Conservation (phyloP, 139 green algal species). For the Diplosphaera chodatii region DNA sequence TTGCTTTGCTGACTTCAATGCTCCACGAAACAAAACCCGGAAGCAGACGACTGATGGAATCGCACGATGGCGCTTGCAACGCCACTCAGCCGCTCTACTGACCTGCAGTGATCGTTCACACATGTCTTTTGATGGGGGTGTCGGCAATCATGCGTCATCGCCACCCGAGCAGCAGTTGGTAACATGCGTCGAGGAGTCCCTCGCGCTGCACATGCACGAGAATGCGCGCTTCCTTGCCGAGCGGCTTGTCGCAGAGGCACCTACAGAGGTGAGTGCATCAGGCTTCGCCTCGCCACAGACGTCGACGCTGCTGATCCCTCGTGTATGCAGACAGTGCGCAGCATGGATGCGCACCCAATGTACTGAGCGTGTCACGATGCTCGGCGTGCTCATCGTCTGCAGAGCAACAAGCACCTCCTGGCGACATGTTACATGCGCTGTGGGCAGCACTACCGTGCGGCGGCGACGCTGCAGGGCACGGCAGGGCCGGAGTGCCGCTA, state of each 20-base stretch:
- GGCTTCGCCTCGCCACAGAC: too few relatives aligned
- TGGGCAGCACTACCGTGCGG: constrained; percentile 67
- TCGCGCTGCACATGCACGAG: constrained; percentile 59
- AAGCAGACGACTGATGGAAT: too few relatives aligned
- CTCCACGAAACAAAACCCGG: too few relatives aligned
- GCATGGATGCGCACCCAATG: too few relatives aligned
- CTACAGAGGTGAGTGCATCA: constrained; percentile 45
- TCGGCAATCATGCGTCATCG: not conserved
- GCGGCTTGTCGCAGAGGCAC: constrained; percentile 62
- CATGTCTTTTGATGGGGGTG: not conserved
- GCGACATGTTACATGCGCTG: constrained; percentile 75
- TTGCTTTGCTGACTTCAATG: too few relatives aligned
- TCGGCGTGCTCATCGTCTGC: too few relatives aligned
- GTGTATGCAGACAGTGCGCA: too few relatives aligned
- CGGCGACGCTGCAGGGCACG: constrained; percentile 63
- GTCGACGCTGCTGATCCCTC: too few relatives aligned
- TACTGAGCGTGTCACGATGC: too few relatives aligned
- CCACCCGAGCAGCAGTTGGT: constrained; percentile 31
- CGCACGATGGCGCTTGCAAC: too few relatives aligned
- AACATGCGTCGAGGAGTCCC: constrained; percentile 48
- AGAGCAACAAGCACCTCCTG: constrained; percentile 79
- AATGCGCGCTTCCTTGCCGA: constrained; percentile 84
- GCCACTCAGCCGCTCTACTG: too few relatives aligned
- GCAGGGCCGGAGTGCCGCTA: constrained; percentile 57
- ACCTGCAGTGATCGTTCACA: too few relatives aligned